phyloP scores from a whole-genome alignment of 2,329 filamentous ascomycete species.

The Helminthosporium solani region DNA sequence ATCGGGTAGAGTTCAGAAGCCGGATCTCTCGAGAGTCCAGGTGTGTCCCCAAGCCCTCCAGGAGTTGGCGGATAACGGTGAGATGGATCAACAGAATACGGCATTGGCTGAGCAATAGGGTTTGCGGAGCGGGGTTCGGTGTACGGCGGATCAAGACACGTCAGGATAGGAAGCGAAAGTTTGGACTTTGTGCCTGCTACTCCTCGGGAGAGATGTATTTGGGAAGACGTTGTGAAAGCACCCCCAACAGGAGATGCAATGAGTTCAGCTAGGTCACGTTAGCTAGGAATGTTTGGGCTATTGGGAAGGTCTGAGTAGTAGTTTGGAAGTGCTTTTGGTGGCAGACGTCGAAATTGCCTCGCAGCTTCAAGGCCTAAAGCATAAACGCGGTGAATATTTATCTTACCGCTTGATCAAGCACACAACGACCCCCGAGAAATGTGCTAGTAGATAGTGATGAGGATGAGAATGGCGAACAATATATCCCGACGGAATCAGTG shows the following conservation, averaged over 20 bases:
- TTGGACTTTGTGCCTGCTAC: constrained; percentile 43
- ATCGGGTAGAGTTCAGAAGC: neutral
- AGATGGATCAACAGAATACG: constrained; percentile 8
- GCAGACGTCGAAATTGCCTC: too few relatives aligned
- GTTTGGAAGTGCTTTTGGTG: too few relatives aligned
- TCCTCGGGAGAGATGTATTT: constrained; percentile 50
- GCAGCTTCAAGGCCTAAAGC: too few relatives aligned
- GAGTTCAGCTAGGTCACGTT: neutral
- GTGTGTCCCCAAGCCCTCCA: neutral
- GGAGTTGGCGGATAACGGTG: neutral
- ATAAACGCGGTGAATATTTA: too few relatives aligned
- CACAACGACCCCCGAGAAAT: too few relatives aligned
- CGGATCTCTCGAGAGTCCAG: neutral
- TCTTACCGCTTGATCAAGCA: too few relatives aligned
- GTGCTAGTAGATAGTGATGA: too few relatives aligned
- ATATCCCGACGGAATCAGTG: neutral
- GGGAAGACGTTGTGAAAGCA: constrained; percentile 48
- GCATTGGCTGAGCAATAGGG: constrained; percentile 6
- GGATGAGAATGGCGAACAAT: too few relatives aligned
- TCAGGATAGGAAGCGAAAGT: constrained; percentile 21
- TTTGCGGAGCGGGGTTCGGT: constrained; percentile 11
- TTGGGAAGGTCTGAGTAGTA: too few relatives aligned
- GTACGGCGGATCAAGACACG: constrained; percentile 12
- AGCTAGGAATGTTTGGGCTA: neutral
- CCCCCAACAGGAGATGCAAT: constrained; percentile 24